phyloP scores from a whole-genome alignment of 257 asterid species.

The Nicotiana knightiana region DNA sequence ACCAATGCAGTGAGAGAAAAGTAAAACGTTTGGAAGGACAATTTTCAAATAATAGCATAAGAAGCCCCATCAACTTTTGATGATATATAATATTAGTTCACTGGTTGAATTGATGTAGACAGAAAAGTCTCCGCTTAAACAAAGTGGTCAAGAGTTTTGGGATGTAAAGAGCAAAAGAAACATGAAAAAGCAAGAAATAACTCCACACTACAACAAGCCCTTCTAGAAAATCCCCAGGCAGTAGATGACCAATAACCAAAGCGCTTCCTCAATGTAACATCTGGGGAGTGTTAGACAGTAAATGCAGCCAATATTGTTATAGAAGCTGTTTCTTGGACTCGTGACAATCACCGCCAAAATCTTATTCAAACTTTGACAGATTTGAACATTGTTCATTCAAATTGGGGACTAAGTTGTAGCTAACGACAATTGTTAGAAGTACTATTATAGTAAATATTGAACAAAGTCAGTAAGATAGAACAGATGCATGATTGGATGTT shows the following conservation, averaged over 20 bases:
- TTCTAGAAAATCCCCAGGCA: not conserved
- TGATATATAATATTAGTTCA: not conserved
- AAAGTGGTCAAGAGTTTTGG: not conserved
- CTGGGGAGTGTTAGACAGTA: not conserved
- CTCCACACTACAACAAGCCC: not conserved
- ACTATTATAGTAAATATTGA: not conserved
- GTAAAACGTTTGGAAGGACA: not conserved
- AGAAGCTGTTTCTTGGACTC: not conserved
- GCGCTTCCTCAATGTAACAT: not conserved
- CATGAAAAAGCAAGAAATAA: not conserved
- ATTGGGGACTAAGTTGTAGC: not conserved
- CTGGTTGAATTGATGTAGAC: not conserved
- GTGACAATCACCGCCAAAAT: not conserved
- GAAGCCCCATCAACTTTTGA: not conserved
- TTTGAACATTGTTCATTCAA: not conserved
- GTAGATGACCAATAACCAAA: not conserved
- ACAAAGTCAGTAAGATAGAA: not conserved
- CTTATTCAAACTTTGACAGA: not conserved
- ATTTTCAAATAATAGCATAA: not conserved
- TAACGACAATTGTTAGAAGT: not conserved
- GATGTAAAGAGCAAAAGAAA: not conserved
- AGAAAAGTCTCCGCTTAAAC: not conserved
- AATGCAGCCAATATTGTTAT: not conserved
- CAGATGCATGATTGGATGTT: not conserved
- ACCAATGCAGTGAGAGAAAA: not conserved